phyloP scores from a whole-genome alignment of 2,329 filamentous ascomycete genomes.

The Phyllosticta citriasiana region DNA sequence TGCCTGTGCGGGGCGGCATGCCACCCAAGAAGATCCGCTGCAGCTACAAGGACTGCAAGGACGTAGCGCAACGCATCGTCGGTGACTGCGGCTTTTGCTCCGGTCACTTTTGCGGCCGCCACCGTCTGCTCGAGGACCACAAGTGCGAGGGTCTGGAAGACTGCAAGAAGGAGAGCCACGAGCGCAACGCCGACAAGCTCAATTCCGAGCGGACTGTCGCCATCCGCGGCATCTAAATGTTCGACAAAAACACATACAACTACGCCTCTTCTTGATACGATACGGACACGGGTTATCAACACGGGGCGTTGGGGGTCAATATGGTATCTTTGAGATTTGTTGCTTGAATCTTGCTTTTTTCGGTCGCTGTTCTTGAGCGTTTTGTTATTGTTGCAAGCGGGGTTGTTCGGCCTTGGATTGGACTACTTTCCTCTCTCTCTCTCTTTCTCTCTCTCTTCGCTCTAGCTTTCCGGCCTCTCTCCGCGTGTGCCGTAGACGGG shows the following conservation, averaged over 20 bases:
- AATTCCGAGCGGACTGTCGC: conserved; percentile 88
- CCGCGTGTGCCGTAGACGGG: conserved; percentile 3
- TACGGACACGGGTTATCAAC: conserved; percentile 2
- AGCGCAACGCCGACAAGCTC: conserved; percentile 85
- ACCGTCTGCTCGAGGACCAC: conserved; percentile 88
- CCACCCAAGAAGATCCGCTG: conserved; percentile 74
- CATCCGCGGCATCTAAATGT: conserved; percentile 68
- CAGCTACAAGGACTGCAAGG: conserved; percentile 80
- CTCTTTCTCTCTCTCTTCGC: background rate
- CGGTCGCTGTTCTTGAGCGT: conserved; percentile 8
- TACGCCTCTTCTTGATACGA: conserved; percentile 1
- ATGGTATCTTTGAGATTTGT: conserved; percentile 3
- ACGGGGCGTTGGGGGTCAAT: conserved; percentile 1
- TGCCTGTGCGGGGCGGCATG: conserved; percentile 46
- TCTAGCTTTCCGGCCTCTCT: conserved; percentile 1
- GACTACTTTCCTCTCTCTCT: conserved; percentile 1
- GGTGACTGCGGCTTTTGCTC: conserved; percentile 94
- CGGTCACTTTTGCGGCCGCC: conserved; percentile 90
- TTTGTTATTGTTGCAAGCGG: conserved; percentile 6
- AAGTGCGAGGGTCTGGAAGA: conserved; percentile 88
- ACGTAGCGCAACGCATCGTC: conserved; percentile 81
- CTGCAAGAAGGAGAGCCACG: conserved; percentile 95
- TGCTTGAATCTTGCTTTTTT: background rate
- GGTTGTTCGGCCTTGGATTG: conserved; percentile 7
- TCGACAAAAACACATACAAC: too few species aligned